Base-by-base conservation (phyloP, 2,329 filamentous ascomycete genomes). In the Neoarthrinium moseri region DNA sequence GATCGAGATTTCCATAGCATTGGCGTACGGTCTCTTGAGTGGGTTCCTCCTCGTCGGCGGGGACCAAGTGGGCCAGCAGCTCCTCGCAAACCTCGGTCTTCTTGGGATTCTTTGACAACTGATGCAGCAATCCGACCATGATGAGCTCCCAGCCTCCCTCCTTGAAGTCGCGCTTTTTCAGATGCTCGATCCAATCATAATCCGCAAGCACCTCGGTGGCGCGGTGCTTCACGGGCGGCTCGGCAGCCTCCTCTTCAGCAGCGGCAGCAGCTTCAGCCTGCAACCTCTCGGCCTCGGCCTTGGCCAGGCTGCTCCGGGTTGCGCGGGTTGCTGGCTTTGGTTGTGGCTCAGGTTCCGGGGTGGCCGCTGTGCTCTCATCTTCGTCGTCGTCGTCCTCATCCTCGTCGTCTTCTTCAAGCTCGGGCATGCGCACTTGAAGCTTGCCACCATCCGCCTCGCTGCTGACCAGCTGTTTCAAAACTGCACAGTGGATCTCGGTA, bases 121-220 rank as follows among this genome's bases (percentile, higher is more conserved):
- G 91, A 63, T 96, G 78, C 13, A 99, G 68, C 13, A 97, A 72
- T 6, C 91, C 94, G 34, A 95, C 84, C 60, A 97, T 78, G 51
- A 96, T 92, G 50, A 90, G 68, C 66, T 96, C 83, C 94, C 94
- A 99, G 17, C 91, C 91, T 46, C 92, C 94, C 35, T 92, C 81
- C 52, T 81, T 77, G 62, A 97, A 96, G 54, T 96, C 86, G 36
- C 92, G 86, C 58, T 87, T 87, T 52, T 84, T 83, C 18, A 96
- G 74, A 51, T 89, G 81, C 43, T 95, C 87, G 48, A 95, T 82
- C 94, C 94, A 99, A 55, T 89, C 81, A 53, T 86, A 91, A 6
- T 81, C 73, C 7, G 71, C 75, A 37, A 95, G 75, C 57, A 94
- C 81, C 50, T 96, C 90, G 18, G 85, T 80, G 6, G 90, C 91